Base-by-base conservation (phyloP, 352 stramenopile species). In the Globisporangium polare region DNA sequence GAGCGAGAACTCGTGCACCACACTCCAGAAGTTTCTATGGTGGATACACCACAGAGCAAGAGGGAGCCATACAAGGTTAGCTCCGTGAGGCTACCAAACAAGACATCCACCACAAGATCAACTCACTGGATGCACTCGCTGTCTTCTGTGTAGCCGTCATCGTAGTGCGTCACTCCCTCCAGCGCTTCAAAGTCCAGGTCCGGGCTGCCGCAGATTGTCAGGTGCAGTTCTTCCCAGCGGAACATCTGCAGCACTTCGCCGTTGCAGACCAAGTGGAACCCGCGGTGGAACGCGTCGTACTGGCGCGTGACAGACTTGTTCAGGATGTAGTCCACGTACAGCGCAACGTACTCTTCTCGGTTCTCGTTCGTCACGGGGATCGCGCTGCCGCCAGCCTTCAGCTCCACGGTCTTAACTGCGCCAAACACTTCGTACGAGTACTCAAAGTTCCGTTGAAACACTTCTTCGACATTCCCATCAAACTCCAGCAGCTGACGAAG, bases 351-450 rank as follows among this genome's bases (percentile, higher is more conserved):
- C 53, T 93, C 84, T n/a, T 78, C 70, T 29, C 80, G 66, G 57
- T 90, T 93, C 3, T 58, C 63, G 18, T 79, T 84, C 2, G 81
- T 93, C 13, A 93, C 84, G 6, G 82, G 54, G 39, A 89, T 86
- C 18, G 31, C 64, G 29, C 66, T 82, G 26, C 84, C 84, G 51
- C 74, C 72, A 50, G 78, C 68, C 57, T 90, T 90, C 9, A 93
- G 63, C 43, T 91, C 84, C 18, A 93, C 74, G 1, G 81, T 91
- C 69, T 93, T 93, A 26, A 91, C 71, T 43, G 84, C 72, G 20
- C 84, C 84, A 58, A 89, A 93, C 5, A 93, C 66, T 72, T 93
- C 81, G 50, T 92, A 90, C 43, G 80, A 91, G 41, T 89, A 87
- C 59, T 94, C 80, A 54, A 92, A 94, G 50, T 78, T 88, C 18